Base-by-base conservation (phyloP, 2,329 filamentous ascomycete genomes). In the Nemania serpens region DNA sequence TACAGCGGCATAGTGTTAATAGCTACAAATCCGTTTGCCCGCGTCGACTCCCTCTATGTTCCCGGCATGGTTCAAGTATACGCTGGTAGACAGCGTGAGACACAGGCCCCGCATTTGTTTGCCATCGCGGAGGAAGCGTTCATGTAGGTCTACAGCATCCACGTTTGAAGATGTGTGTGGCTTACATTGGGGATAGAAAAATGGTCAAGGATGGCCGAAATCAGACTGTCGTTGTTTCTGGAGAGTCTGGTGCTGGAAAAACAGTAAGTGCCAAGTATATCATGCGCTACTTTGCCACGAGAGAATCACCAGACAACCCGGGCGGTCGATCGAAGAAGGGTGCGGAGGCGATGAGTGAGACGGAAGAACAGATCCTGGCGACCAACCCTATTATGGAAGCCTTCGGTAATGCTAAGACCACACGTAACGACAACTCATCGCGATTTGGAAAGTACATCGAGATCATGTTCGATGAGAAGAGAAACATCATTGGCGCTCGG, bases 361-460 rank as follows among this genome's bases (percentile, higher is more conserved):
- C 95, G 1, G 95, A 99, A 79, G 94, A 99, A 81, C 93, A 96
- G 76, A 99, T 99, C 74, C 81, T 99, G 68, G 95, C 95, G 33
- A 99, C 95, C 55, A 99, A 99, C 76, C 95, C 95, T 41, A 97
- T 99, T 75, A 99, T 99, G 95, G 95, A 99, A 85, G 94, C 95
- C 36, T 99, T 99, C 74, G 95, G 95, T 75, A 99, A 99, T 81
- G 95, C 95, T 56, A 99, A 99, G 81, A 99, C 95, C n/a, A 99
- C 95, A 11, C 86, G 95, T 75, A 99, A 99, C 80, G 95, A 99
- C 79, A 99, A 99, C 79, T 99, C 95, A 46, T 99, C 95, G 43
- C 88, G 95, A 73, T 99, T 99, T 78, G 95, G 95, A 76, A 99
- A 99, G 83, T 99, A 99, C 77, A 98, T 99, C 71, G 95, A 99